Base-by-base conservation (phyloP, 2,329 filamentous ascomycete species). In the Xylariaceae sp. region DNA sequence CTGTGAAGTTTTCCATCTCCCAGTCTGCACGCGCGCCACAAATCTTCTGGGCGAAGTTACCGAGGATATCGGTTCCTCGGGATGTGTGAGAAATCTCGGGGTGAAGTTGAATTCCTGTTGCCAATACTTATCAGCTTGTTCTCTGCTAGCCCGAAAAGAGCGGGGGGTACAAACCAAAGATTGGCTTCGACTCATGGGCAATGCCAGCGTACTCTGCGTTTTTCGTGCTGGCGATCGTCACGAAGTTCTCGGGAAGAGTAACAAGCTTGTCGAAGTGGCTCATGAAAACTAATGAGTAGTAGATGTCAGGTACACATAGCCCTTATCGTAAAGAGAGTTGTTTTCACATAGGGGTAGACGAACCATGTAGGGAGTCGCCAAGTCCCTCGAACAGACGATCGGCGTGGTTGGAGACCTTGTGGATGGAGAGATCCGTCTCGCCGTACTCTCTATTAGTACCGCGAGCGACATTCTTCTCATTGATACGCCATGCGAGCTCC, bases 201-300 rank as follows among this genome's bases (percentile, higher is more conserved):
- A 92, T 95, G 51, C 82, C 89, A 11, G 91, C 91, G 60, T 81
- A 95, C 19, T 85, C 81, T 1, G 87, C 83, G 71, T 94, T 95
- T 44, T 75, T 66, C 2, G 90, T 92, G 5, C 77, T 85, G 44
- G 87, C 90, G 60, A 96, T 82, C 14, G 78, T 83, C 52, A 80
- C 71, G 66, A 95, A 96, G 38, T 77, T 80, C 33, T 85, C 74
- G 9, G 91, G 91, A 36, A 96, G 75, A 48, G 78, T 73, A 36
- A 78, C 78, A 11, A 97, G 80, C 76, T 95, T 95, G 71, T 96
- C 90, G 51, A 84, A 85, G 67, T 97, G 92, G 58, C 82, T 87
- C 91, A 96, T 96, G 78, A 82, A 92, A 12, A 89, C 56, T 55
- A 31, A 3, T 75, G 6, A 7, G 35, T 7, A 17, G 44, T 49